Percentiles rank a stretch among this genome's conserved stretches.
These are phyloP conservation scores for Microdochium trichocladiopsis DNA, from an alignment of 2,329 filamentous ascomycete species.

Conservation along the genomic window DNA sequence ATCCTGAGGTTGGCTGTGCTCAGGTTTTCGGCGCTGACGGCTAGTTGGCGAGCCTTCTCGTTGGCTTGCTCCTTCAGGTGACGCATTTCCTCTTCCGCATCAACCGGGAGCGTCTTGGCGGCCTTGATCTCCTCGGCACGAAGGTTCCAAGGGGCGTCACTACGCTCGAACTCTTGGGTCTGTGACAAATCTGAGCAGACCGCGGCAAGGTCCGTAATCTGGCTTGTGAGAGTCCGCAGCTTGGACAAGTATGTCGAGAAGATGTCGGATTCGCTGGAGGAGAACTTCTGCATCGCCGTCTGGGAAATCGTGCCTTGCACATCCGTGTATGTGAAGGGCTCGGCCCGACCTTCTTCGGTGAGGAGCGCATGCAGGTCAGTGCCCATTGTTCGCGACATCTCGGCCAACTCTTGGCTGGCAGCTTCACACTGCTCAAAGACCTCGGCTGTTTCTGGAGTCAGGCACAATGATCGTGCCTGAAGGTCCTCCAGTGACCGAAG, in stretches of 20 bases:
- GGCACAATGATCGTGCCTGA: constrained; percentile 65
- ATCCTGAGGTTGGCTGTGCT: constrained; percentile 89
- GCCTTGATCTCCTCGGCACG: constrained; percentile 75
- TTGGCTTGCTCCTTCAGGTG: constrained; percentile 74
- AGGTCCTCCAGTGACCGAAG: constrained; percentile 72
- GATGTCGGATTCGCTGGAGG: constrained; percentile 56
- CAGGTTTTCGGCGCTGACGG: constrained; percentile 71
- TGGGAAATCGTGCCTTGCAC: constrained; percentile 56
- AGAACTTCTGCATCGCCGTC: constrained; percentile 43
- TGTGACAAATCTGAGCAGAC: constrained; percentile 65
- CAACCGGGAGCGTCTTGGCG: constrained; percentile 73
- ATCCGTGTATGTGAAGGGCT: constrained; percentile 61
- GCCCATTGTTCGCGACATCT: constrained; percentile 61
- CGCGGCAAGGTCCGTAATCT: constrained; percentile 63
- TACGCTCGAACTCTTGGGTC: constrained; percentile 72
- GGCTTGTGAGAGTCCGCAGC: constrained; percentile 55
- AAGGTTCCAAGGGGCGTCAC: constrained; percentile 72
- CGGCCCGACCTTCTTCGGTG: constrained; percentile 63
- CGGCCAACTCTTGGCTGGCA: constrained; percentile 57
- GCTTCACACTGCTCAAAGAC: constrained; percentile 65
- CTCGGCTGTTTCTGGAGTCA: constrained; percentile 59
- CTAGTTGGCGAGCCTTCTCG: constrained; percentile 65
- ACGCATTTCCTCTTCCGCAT: constrained; percentile 78
- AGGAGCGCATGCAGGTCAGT: constrained; percentile 58
- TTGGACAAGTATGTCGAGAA: constrained; percentile 63